Evolutionary conservation across 1,284 basidiomycete species (phyloP).

Genomic region (Ceratobasidium sp.): DNA sequence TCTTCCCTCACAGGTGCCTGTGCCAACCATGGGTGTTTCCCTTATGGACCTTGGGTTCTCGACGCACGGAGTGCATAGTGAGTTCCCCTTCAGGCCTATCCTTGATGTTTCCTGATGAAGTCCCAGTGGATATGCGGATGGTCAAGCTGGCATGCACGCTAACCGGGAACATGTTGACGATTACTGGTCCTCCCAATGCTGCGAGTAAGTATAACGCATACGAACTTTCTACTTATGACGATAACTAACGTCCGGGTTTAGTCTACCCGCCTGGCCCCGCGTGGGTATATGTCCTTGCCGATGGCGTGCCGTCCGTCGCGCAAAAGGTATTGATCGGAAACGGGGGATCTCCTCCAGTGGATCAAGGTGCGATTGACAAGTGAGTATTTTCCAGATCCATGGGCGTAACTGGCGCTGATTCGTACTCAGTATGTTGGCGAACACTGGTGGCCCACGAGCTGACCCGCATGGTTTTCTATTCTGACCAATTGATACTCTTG

Average conservation of each 20-base stretch:
- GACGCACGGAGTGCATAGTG: constrained; percentile 74
- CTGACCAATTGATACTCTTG: not conserved
- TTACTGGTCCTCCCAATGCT: constrained; percentile 62
- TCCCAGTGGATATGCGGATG: constrained; percentile 66
- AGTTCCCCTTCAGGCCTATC: not conserved
- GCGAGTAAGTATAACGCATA: not conserved
- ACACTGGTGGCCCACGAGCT: not conserved
- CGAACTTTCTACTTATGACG: not conserved
- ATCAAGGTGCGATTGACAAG: constrained; percentile 41
- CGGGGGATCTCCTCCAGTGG: constrained; percentile 45
- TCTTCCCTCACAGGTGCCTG: constrained; percentile 56
- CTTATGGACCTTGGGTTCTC: constrained; percentile 79
- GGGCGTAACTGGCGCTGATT: not conserved
- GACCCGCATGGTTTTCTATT: not conserved
- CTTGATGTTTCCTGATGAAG: too few relatives aligned
- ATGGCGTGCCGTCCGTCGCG: constrained; percentile 58
- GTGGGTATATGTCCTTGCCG: constrained; percentile 53
- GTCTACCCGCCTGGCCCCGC: constrained; percentile 53
- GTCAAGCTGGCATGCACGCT: constrained; percentile 63
- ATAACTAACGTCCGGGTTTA: not conserved
- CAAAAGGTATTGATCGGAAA: constrained; percentile 56
- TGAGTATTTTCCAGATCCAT: not conserved
- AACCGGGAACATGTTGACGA: constrained; percentile 54
- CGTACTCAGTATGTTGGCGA: constrained; percentile 1
- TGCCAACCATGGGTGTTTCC: constrained; percentile 68